Percentiles rank a stretch among this genome's conserved stretches.
Evolutionary conservation across 148 eudicot genomes (phyloP).

Genomic region (Rhododendron vialii): DNA sequence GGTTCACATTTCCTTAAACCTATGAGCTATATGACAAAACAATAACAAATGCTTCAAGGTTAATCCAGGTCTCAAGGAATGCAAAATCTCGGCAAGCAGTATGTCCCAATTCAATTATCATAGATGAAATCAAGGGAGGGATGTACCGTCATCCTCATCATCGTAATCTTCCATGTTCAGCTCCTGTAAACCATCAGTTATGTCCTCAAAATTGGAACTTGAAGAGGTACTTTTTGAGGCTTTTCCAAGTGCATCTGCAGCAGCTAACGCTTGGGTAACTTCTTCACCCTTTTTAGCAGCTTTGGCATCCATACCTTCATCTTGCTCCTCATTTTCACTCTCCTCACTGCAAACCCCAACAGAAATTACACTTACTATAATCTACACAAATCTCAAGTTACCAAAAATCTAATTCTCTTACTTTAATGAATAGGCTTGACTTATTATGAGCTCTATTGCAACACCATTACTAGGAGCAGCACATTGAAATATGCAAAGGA

Average conservation of each 20-base stretch:
- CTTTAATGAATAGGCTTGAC: too few species aligned
- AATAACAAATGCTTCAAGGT: background rate
- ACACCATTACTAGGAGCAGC: background rate
- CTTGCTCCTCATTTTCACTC: constrained; percentile 51
- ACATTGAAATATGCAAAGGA: background rate
- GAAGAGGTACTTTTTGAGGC: constrained; percentile 26
- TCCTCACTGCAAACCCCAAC: constrained; percentile 26
- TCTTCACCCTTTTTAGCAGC: constrained; percentile 46
- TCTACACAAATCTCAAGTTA: background rate
- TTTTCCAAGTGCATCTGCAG: constrained; percentile 81
- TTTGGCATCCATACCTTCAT: constrained; percentile 60
- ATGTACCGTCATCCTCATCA: constrained; percentile 70
- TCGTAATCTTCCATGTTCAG: constrained; percentile 89
- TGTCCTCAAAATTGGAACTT: constrained; percentile 32
- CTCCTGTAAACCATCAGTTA: constrained; percentile 61
- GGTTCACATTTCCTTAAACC: background rate
- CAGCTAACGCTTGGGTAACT: constrained; percentile 72
- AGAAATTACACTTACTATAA: background rate
- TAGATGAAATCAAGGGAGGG: background rate
- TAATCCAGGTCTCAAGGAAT: background rate
- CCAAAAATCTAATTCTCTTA: background rate
- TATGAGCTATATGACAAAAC: background rate
- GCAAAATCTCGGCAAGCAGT: background rate
- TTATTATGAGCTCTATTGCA: too few species aligned
- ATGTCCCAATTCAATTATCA: background rate